Evolutionary conservation across 78 protist genomes (phyloP).

Genomic region (Chrysochromulina tobinii): DNA sequence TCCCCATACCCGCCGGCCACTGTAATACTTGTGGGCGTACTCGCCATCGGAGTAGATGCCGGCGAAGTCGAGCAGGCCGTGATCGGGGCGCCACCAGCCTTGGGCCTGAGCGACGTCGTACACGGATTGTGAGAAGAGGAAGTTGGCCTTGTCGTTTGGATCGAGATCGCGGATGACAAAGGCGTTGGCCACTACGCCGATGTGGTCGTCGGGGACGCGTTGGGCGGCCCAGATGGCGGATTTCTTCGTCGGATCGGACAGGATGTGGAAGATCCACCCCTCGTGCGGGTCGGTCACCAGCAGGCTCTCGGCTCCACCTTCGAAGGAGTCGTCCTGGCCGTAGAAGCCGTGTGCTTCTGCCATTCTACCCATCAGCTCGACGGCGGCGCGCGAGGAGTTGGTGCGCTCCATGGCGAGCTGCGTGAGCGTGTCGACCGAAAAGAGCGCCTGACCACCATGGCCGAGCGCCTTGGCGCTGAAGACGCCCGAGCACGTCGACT

Average conservation of each 20-base stretch:
- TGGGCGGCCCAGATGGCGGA: conserved; percentile 65
- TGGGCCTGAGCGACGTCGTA: background rate
- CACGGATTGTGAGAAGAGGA: conserved; percentile 21
- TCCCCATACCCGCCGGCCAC: conserved; percentile 58
- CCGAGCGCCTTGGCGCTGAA: background rate
- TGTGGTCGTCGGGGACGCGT: conserved; percentile 48
- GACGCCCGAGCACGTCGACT: background rate
- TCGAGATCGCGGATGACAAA: conserved; percentile 47
- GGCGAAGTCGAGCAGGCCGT: conserved; percentile 56
- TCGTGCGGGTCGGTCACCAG: conserved; percentile 42
- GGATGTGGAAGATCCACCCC: conserved; percentile 40
- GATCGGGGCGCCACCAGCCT: conserved; percentile 35
- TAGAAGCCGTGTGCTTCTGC: conserved; percentile 57
- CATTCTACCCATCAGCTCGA: conserved; percentile 44
- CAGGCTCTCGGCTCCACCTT: conserved; percentile 37
- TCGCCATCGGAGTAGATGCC: background rate
- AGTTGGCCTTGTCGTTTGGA: background rate
- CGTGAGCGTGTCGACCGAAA: background rate
- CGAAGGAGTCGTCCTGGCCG: background rate
- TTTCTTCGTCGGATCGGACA: background rate
- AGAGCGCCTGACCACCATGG: background rate
- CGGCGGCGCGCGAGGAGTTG: background rate
- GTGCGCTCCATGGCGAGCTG: background rate
- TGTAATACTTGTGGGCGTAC: conserved; percentile 1
- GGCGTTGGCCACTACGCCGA: conserved; percentile 36